Evolutionary conservation across 805 yeast species (phyloP), one percentile per base, ranked within the genome.

Genomic region (Starmerella vaccinii): DNA sequence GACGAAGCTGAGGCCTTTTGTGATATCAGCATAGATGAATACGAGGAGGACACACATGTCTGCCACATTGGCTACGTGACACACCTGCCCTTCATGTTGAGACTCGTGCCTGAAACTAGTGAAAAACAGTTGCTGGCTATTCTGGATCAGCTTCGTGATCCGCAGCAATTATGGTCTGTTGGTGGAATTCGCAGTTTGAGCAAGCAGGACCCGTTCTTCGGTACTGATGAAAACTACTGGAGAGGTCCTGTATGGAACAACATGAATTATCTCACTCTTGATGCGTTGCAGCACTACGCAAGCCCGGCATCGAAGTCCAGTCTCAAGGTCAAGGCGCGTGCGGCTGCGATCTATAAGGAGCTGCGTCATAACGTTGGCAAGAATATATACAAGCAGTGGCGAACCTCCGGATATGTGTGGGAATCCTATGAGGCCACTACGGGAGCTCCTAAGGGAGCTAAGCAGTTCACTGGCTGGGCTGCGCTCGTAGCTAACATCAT

Each of bases 391-490:
- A 63, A 71, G n/a, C 77, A 84, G 59, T 88, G 94, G 84, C 59
- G 73, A 50, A 63, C 68, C 27, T 82, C 94, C 0, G 95, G 95
- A 0, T 84, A 74, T 61, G 86, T 85, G 5, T 90, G 88, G 83
- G 98, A 92, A 61, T 90, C 87, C 62, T 92, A 92, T 65, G 81
- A 84, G 57, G 90, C 86, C 55, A 63, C 59, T 13, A 78, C 80
- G 8, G 98, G 98, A 1, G 63, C 68, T 2, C 84, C 87, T 2
- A 76, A 76, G 57, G 89, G 97, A 7, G 89, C 90, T 9, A 81
- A 84, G 65, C 90, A 86, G 63, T 92, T 92, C 68, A 72, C 86
- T 38, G 98, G 98, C 1, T 92, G 98, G 98, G 81, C 97, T 0
- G 80, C 95, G 1, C 68, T 87, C 52, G 83, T 84, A 12, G 77